Percentiles rank a stretch among this genome's conserved stretches.
Evolutionary conservation across 2,329 filamentous ascomycete genomes (phyloP).

Genomic region (Xylaria sp.): DNA sequence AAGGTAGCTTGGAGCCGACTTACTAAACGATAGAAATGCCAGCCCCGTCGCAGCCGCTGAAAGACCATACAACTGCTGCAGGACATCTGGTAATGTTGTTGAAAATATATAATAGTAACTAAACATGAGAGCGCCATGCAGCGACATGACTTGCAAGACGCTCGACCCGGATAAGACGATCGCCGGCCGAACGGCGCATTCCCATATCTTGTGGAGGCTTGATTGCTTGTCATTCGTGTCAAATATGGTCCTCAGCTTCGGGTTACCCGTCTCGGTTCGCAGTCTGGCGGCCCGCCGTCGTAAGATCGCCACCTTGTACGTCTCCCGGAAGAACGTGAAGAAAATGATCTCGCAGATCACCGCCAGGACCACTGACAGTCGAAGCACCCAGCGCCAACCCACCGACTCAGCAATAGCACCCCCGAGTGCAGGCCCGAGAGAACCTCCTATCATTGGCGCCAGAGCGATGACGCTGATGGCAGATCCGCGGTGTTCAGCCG

Average conservation of each 20-base stretch:
- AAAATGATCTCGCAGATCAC: conserved; percentile 61
- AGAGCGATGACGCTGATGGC: conserved; percentile 68
- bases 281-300: conserved; percentile 53
- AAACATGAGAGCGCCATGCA: conserved; percentile 61
- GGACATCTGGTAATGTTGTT: conserved; percentile 62
- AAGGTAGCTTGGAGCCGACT: conserved; percentile 36
- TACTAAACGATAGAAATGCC: conserved; percentile 66
- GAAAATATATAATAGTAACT: conserved; percentile 64
- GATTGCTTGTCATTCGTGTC: conserved; percentile 45
- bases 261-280: conserved; percentile 48
- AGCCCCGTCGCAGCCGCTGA: conserved; percentile 63
- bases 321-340: conserved; percentile 65
- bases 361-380: conserved; percentile 61
- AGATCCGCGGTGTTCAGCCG: conserved; percentile 64
- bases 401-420: conserved; percentile 64
- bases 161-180: conserved; percentile 60
- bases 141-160: conserved; percentile 60
- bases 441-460: conserved; percentile 67
- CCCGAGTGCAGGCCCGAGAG: conserved; percentile 65
- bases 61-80: conserved; percentile 59
- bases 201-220: conserved; percentile 49
- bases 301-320: conserved; percentile 68
- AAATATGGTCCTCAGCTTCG: conserved; percentile 47
- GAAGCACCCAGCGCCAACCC: conserved; percentile 65
- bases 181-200: conserved; percentile 58